Percentiles rank a stretch among this genome's conserved stretches.
phyloP scores from a whole-genome alignment of 331 rosid species.

The Malus hybrid region DNA sequence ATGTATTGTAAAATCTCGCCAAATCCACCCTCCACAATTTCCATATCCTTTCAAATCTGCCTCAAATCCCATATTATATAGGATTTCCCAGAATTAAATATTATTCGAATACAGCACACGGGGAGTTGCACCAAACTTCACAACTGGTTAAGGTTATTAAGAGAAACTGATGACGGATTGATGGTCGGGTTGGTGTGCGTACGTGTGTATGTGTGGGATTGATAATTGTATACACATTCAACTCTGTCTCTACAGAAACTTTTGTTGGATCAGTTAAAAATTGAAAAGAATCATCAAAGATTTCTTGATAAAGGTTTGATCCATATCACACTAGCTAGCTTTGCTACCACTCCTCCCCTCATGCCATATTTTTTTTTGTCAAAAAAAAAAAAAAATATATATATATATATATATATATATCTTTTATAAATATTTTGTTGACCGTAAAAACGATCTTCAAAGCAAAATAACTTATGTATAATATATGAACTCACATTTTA shows the following conservation, averaged over 20 bases:
- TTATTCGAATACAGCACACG: conserved; percentile 24
- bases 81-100: conserved; percentile 28
- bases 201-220: conserved; percentile 16
- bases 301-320: conserved; percentile 10
- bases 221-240: neutral
- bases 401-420: neutral
- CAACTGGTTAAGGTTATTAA: neutral
- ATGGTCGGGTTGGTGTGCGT: neutral
- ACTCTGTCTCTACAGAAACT: conserved; percentile 3
- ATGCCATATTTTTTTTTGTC: neutral
- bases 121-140: conserved; percentile 36
- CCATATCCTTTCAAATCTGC: conserved; percentile 44
- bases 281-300: conserved; percentile 25
- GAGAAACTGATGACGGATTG: neutral
- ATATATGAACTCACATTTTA: neutral
- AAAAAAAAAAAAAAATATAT: too few relatives aligned
- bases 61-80: conserved; percentile 20
- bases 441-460: neutral
- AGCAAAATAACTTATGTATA: neutral
- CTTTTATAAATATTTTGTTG: conserved; percentile 1
- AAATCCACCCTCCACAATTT: conserved; percentile 17
- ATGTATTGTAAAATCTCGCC: neutral
- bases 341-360: neutral
- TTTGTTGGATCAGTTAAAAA: conserved; percentile 5
- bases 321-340: conserved; percentile 2